These are phyloP conservation scores for Phytophthora capsici DNA, from an alignment of 352 stramenopile genomes.

Conservation along the genomic window DNA sequence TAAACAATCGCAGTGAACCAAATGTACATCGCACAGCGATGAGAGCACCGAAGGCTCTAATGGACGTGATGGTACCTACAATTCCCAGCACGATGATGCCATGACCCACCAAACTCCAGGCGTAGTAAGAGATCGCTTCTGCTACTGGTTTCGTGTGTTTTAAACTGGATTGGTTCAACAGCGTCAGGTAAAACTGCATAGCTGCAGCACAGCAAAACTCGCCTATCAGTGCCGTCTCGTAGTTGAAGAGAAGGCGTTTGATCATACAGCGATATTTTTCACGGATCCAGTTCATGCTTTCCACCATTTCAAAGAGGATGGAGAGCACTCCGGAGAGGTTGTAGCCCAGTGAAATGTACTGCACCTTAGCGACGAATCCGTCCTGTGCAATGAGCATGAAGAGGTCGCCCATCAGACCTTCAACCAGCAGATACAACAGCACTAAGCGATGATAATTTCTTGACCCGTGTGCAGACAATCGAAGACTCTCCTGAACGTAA, in stretches of 20 bases:
- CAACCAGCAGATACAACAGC: slow-evolving; percentile 29
- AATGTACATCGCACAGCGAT: slow-evolving; percentile 7
- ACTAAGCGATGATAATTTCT: slow-evolving; percentile 22
- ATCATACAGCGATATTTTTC: background rate
- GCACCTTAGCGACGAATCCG: slow-evolving; percentile 17
- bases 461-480: slow-evolving; percentile 14
- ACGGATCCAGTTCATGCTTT: slow-evolving; percentile 12
- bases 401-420: slow-evolving; percentile 31
- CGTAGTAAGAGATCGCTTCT: slow-evolving; percentile 23
- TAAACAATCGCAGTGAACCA: slow-evolving; percentile 10
- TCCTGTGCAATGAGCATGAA: slow-evolving; percentile 31
- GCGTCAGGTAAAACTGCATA: slow-evolving; percentile 27
- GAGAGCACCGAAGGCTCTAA: slow-evolving; percentile 11
- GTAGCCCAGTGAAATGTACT: slow-evolving; percentile 27
- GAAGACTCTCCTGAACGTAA: slow-evolving; percentile 26
- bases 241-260: slow-evolving; percentile 30
- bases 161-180: slow-evolving; percentile 21
- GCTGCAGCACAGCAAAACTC: slow-evolving; percentile 16
- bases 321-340: slow-evolving; percentile 26
- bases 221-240: slow-evolving; percentile 25
- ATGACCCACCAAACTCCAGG: slow-evolving; percentile 18
- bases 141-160: slow-evolving; percentile 5
- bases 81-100: slow-evolving; percentile 26
- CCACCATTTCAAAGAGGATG: slow-evolving; percentile 29
- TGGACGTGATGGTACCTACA: slow-evolving; percentile 13